A percentile compares a stretch with the other conserved stretches of the same genome.
These are phyloP conservation scores for Croton setiger DNA, from an alignment of 441 rosid species.

Conservation along the genomic window DNA sequence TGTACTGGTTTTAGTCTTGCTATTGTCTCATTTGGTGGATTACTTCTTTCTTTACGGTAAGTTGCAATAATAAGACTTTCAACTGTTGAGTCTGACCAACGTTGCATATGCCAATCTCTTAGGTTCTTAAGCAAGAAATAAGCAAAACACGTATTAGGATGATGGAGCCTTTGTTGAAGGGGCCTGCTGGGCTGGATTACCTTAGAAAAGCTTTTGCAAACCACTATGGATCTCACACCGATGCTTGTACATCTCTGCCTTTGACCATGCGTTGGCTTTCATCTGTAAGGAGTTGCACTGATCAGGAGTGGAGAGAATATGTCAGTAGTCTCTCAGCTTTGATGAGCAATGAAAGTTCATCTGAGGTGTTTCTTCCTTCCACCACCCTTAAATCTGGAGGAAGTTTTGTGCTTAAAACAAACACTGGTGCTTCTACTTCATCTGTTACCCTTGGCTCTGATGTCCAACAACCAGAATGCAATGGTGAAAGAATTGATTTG, in stretches of 20 bases:
- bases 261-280: slow-evolving; percentile 62
- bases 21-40: not conserved
- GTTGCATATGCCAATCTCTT: slow-evolving; percentile 9
- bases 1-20: not conserved
- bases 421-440: slow-evolving; percentile 4
- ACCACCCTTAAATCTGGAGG: slow-evolving; percentile 59
- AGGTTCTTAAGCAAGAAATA: slow-evolving; percentile 77
- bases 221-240: slow-evolving; percentile 51
- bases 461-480: slow-evolving; percentile 45
- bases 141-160: slow-evolving; percentile 66
- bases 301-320: slow-evolving; percentile 79
- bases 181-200: slow-evolving; percentile 81
- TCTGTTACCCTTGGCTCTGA: not conserved
- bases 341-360: slow-evolving; percentile 35
- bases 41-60: not conserved
- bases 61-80: not conserved
- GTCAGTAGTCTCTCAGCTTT: slow-evolving; percentile 41
- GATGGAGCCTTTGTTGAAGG: slow-evolving; percentile 78
- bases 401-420: slow-evolving; percentile 10
- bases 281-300: slow-evolving; percentile 40
- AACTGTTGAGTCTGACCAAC: not conserved
- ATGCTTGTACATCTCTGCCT: slow-evolving; percentile 49
- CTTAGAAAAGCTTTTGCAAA: slow-evolving; percentile 61
- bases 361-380: slow-evolving; percentile 37
- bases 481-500: slow-evolving; percentile 68